These are phyloP conservation scores for Flaveria linearis DNA, from an alignment of 129 eudicot species.

Conservation along the genomic window DNA sequence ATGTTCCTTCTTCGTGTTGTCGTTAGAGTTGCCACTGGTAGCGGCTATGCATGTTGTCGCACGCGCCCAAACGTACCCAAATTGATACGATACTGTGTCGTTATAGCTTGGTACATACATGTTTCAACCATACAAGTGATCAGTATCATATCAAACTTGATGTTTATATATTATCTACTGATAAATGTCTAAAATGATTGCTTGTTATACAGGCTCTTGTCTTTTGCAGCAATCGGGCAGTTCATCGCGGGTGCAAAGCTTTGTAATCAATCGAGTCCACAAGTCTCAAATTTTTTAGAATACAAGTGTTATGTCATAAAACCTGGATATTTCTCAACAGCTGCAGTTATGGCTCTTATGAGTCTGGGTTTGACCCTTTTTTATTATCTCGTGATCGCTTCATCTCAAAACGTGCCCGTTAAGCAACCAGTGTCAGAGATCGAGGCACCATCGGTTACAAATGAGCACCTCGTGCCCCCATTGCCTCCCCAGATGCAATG, in stretches of 20 bases:
- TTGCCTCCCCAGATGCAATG: neutral
- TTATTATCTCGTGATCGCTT: slow-evolving; percentile 34
- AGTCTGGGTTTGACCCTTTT: slow-evolving; percentile 29
- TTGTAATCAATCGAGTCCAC: slow-evolving; percentile 1
- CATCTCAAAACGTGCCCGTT: slow-evolving; percentile 13
- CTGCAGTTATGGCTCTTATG: slow-evolving; percentile 25
- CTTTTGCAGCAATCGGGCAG: slow-evolving; percentile 28
- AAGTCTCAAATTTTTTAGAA: neutral
- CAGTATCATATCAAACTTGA: neutral
- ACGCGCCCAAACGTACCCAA: slow-evolving; percentile 24
- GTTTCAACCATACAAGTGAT: no score
- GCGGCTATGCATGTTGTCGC: slow-evolving; percentile 29
- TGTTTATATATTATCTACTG: neutral
- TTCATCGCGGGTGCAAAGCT: slow-evolving; percentile 30
- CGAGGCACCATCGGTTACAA: slow-evolving; percentile 23
- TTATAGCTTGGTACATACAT: slow-evolving; percentile 24
- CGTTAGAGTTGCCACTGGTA: slow-evolving; percentile 33
- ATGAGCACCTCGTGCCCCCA: slow-evolving; percentile 8
- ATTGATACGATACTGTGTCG: slow-evolving; percentile 26
- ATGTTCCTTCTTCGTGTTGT: slow-evolving; percentile 27
- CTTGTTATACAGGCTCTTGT: slow-evolving; percentile 23
- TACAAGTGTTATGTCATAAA: slow-evolving; percentile 14
- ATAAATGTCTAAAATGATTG: neutral
- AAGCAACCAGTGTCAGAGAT: slow-evolving; percentile 9
- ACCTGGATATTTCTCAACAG: slow-evolving; percentile 21